Evolutionary conservation across 2,329 filamentous ascomycete species (phyloP).

Genomic region (Paraphoma chrysanthemicola): DNA sequence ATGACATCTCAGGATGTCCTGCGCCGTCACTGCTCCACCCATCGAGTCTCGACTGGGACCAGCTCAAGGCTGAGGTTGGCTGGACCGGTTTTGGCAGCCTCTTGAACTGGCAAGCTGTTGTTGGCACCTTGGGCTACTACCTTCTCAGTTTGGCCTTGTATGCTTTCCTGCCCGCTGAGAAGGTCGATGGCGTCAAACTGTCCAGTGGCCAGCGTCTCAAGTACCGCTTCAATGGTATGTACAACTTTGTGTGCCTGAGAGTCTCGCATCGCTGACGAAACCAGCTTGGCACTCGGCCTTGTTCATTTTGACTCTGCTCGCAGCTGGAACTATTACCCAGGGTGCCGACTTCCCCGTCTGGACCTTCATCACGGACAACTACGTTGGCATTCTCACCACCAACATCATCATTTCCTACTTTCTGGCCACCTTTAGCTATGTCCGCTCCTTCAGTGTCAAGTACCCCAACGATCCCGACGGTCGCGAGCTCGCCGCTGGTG

Average conservation of each 20-base stretch:
- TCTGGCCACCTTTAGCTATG: conserved; percentile 80
- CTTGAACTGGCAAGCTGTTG: conserved; percentile 71
- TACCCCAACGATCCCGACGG: conserved; percentile 70
- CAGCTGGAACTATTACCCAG: conserved; percentile 75
- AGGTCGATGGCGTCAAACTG: conserved; percentile 74
- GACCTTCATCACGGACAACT: conserved; percentile 93
- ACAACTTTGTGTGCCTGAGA: conserved; percentile 7
- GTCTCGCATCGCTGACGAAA: conserved; percentile 17
- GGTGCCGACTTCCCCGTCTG: conserved; percentile 86
- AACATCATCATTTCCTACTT: conserved; percentile 79
- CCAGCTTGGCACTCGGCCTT: conserved; percentile 78
- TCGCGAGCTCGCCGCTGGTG: conserved; percentile 82
- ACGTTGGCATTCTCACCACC: conserved; percentile 81
- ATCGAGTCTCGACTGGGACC: conserved; percentile 71
- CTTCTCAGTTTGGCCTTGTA: conserved; percentile 77
- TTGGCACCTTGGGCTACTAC: conserved; percentile 81
- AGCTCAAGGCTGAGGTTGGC: conserved; percentile 79
- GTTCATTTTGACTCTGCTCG: conserved; percentile 73
- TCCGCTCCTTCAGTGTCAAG: conserved; percentile 81
- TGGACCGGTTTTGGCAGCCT: conserved; percentile 81
- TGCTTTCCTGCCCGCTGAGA: conserved; percentile 75
- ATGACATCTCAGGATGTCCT: conserved; percentile 90
- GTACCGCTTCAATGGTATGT: conserved; percentile 73
- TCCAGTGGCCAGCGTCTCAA: conserved; percentile 74
- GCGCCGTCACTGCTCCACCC: conserved; percentile 80